These are phyloP conservation scores for Pterocarpus santalinus DNA, from an alignment of 306 rosid genomes.

Conservation along the genomic window DNA sequence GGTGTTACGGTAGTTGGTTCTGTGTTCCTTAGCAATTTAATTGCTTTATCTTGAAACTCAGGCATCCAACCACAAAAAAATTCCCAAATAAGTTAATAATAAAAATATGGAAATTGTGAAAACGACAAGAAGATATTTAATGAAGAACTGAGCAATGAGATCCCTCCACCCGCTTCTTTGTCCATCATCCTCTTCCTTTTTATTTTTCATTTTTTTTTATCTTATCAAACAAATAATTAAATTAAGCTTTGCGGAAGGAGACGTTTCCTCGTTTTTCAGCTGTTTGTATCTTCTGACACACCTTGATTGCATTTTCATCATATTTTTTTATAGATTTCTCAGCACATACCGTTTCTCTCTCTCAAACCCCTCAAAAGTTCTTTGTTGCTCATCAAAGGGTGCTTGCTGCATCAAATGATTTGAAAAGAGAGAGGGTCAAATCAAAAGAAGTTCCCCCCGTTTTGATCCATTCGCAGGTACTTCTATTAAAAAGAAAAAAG, in stretches of 20 bases:
- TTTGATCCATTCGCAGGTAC: constrained; percentile 78
- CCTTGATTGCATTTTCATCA: constrained; percentile 57
- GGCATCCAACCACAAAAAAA: constrained; percentile 92
- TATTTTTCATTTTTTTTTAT: neutral
- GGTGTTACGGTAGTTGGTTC: constrained; percentile 85
- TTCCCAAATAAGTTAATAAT: constrained; percentile 48
- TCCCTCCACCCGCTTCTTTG: constrained; percentile 67
- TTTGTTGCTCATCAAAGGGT: constrained; percentile 68
- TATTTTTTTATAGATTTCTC: constrained; percentile 43
- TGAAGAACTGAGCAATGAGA: constrained; percentile 71
- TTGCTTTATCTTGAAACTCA: constrained; percentile 88
- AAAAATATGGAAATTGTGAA: constrained; percentile 58
- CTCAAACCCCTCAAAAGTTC: constrained; percentile 52
- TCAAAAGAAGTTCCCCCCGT: constrained; percentile 60
- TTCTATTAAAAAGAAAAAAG: constrained; percentile 43
- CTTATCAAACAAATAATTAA: constrained; percentile 46
- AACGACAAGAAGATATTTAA: constrained; percentile 96
- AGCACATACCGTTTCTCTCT: constrained; percentile 55
- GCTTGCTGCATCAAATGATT: constrained; percentile 71
- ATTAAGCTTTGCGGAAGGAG: constrained; percentile 78
- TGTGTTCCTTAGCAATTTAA: constrained; percentile 69
- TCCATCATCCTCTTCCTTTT: constrained; percentile 53
- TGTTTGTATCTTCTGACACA: constrained; percentile 86
- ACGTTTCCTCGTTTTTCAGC: constrained; percentile 98
- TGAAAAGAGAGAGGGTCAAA: constrained; percentile 83